phyloP scores from a whole-genome alignment of 257 asterid genomes.

The Solanum lycopersicoides region DNA sequence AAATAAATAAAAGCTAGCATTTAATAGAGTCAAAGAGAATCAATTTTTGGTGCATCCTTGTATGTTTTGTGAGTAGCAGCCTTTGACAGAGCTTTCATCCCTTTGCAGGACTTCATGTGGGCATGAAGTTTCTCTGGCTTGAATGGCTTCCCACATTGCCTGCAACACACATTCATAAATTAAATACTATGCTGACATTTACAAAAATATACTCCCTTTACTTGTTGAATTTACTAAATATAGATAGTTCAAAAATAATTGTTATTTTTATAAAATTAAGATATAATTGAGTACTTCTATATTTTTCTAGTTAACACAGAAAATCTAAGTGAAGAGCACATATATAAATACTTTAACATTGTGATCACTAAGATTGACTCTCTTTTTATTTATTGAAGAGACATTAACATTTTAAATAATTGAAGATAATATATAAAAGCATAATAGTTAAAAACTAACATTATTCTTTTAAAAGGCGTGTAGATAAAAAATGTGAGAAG shows the following conservation, averaged over 20 bases:
- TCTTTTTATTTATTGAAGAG: neutral
- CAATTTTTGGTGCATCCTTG: conserved; percentile 1
- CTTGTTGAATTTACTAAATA: neutral
- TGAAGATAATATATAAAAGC: neutral
- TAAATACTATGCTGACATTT: neutral
- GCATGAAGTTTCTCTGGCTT: conserved; percentile 74
- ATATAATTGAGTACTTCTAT: neutral
- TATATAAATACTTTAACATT: no score
- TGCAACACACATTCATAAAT: conserved; percentile 5
- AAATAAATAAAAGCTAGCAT: neutral
- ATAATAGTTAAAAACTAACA: no score
- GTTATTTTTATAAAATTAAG: neutral
- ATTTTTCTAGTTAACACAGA: neutral
- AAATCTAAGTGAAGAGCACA: neutral
- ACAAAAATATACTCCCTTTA: neutral
- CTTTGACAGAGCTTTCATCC: conserved; percentile 44
- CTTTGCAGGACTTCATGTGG: conserved; percentile 85
- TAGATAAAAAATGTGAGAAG: neutral
- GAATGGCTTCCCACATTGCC: conserved; percentile 82
- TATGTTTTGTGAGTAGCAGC: conserved; percentile 20
- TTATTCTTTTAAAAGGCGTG: neutral
- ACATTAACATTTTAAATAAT: neutral
- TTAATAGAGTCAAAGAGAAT: conserved; percentile 24
- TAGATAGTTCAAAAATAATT: neutral
- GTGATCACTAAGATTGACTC: neutral